Evolutionary conservation across 2,329 filamentous ascomycete genomes (phyloP).

Genomic region (Colletotrichum orbiculare): DNA sequence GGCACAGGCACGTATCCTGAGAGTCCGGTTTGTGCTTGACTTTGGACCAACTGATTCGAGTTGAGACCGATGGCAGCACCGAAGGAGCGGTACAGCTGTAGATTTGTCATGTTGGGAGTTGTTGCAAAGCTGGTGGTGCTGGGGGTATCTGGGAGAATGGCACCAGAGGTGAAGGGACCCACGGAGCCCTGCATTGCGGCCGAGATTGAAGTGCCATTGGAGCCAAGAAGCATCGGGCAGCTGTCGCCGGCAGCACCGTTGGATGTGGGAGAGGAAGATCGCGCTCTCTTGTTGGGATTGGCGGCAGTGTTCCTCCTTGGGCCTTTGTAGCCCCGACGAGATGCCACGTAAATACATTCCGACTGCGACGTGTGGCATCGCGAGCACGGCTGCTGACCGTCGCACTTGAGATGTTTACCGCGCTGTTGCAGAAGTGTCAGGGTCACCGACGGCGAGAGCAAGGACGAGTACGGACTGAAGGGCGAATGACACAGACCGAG

Average conservation of each 20-base stretch:
- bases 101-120: constrained; percentile 40
- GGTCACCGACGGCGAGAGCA: constrained; percentile 6
- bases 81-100: constrained; percentile 55
- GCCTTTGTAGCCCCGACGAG: constrained; percentile 80
- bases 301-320: constrained; percentile 60
- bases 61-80: constrained; percentile 43
- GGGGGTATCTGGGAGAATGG: constrained; percentile 48
- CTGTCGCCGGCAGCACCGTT: constrained; percentile 40
- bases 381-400: constrained; percentile 75
- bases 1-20: constrained; percentile 44
- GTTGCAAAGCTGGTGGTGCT: constrained; percentile 45
- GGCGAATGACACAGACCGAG: constrained; percentile 1
- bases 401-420: constrained; percentile 79
- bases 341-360: constrained; percentile 78
- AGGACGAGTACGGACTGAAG: neutral
- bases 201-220: constrained; percentile 36
- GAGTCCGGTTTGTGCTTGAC: constrained; percentile 31
- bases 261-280: constrained; percentile 54
- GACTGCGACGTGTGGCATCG: constrained; percentile 70
- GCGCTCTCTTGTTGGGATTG: constrained; percentile 49
- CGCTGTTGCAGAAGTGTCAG: constrained; percentile 51
- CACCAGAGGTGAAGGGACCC: constrained; percentile 46
- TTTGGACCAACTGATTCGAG: constrained; percentile 40
- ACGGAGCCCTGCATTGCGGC: constrained; percentile 42
- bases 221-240: constrained; percentile 58